Evolutionary conservation across 129 eudicot genomes (phyloP).

Genomic region (Mikania micrantha): DNA sequence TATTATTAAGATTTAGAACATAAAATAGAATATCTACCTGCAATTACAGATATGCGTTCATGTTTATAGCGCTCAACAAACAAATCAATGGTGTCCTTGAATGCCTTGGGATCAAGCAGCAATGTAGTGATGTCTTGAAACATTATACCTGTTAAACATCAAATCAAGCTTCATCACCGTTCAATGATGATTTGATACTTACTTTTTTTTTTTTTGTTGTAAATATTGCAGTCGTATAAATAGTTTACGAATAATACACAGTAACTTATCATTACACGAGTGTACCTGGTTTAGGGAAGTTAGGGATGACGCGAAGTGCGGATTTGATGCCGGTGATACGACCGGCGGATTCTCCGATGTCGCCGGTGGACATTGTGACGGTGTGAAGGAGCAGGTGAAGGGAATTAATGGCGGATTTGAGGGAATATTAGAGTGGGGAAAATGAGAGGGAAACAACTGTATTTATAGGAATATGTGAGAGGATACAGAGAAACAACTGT

Average conservation of each 20-base stretch:
- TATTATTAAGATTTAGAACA: background rate
- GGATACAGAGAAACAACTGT: slow-evolving; percentile 23
- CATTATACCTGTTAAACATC: slow-evolving; percentile 60
- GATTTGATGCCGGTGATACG: slow-evolving; percentile 55
- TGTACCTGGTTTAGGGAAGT: slow-evolving; percentile 91
- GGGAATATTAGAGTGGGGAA: slow-evolving; percentile 6
- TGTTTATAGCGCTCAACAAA: slow-evolving; percentile 74
- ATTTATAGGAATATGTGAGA: slow-evolving; percentile 23
- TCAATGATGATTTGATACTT: too few relatives aligned
- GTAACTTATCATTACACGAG: too few relatives aligned
- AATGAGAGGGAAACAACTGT: slow-evolving; percentile 31
- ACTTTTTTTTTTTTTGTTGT: too few relatives aligned
- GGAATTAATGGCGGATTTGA: slow-evolving; percentile 13
- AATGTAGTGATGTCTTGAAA: slow-evolving; percentile 88
- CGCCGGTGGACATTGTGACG: slow-evolving; percentile 23
- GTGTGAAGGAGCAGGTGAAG: slow-evolving; percentile 17
- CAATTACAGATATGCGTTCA: slow-evolving; percentile 66
- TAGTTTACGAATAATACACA: too few relatives aligned
- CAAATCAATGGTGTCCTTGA: slow-evolving; percentile 79
- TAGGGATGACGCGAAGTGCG: slow-evolving; percentile 74
- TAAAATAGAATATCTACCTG: slow-evolving; percentile 33
- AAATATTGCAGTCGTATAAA: too few relatives aligned
- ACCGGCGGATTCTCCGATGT: slow-evolving; percentile 15
- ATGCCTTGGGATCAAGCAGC: slow-evolving; percentile 72
- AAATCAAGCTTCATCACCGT: background rate